Conservation (phyloP, 345 rosid genomes). For the Eucalyptus marginata region DNA sequence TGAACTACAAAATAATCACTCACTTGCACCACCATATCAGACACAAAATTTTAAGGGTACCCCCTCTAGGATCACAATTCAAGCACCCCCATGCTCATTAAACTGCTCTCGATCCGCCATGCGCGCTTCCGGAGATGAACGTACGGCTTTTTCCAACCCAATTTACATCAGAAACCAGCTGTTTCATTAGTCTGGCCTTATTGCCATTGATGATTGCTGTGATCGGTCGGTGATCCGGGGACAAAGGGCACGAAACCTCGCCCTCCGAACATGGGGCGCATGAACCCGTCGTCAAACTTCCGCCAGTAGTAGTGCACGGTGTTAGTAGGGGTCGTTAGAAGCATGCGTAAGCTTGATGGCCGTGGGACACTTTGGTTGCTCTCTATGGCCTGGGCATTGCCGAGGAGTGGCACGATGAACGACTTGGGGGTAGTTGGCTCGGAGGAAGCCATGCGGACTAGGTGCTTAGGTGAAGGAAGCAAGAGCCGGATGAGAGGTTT, state of each 20-base stretch:
- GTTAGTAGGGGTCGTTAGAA: constrained; percentile 53
- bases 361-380: constrained; percentile 3
- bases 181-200: not conserved
- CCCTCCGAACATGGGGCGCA: constrained; percentile 89
- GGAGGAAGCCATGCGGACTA: constrained; percentile 28
- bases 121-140: not conserved
- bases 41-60: not conserved
- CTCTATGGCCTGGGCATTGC: constrained; percentile 20
- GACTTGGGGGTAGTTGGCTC: constrained; percentile 52
- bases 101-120: not conserved
- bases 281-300: constrained; percentile 64
- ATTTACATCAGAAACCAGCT: not conserved
- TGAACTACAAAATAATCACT: not conserved
- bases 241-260: constrained; percentile 57
- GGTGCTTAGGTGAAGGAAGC: constrained; percentile 46
- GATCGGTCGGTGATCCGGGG: constrained; percentile 62
- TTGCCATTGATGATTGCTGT: constrained; percentile 18
- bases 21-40: not conserved
- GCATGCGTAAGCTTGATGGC: constrained; percentile 39
- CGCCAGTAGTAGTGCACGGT: constrained; percentile 81
- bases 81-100: not conserved
- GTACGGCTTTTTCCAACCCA: not conserved
- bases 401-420: constrained; percentile 42
- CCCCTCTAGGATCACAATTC: not conserved
- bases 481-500: constrained; percentile 68